Evolutionary conservation across 495 filamentous ascomycete genomes (phyloP).

Genomic region (Hyphodiscus hymeniophilus): DNA sequence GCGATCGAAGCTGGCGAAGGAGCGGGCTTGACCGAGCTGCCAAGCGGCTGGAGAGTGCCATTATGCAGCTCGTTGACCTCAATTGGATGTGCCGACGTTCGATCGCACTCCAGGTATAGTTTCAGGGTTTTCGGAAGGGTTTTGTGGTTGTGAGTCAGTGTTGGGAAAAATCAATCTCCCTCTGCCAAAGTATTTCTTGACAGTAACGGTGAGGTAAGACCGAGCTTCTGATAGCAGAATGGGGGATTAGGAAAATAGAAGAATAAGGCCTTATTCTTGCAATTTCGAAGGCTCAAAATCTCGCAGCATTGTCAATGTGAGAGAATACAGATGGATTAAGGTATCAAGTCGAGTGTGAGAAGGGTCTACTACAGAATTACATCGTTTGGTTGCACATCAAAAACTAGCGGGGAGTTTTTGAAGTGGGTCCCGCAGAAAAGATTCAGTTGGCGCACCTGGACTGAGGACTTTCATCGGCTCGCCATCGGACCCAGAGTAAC

Average conservation of each 20-base stretch:
- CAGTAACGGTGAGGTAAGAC: background rate
- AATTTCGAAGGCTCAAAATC: conserved; percentile 21
- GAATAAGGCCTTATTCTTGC: conserved; percentile 1
- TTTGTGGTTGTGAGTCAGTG: background rate
- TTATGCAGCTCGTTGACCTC: conserved; percentile 9
- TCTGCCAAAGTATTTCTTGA: background rate
- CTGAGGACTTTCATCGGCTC: no score
- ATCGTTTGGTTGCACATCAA: no score
- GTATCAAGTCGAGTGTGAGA: no score
- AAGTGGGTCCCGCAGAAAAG: no score
- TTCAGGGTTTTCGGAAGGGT: background rate
- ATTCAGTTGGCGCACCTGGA: no score
- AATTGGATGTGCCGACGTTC: conserved; percentile 6
- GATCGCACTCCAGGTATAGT: conserved; percentile 6
- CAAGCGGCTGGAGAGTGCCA: conserved; percentile 17
- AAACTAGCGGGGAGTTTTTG: no score
- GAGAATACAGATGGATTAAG: no score
- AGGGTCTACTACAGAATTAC: no score
- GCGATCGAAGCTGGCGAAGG: conserved; percentile 17
- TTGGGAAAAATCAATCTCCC: conserved; percentile 1
- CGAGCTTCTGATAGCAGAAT: conserved; percentile 3
- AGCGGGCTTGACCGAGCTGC: conserved; percentile 15
- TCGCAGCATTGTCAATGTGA: conserved; percentile 22
- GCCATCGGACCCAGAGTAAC: no score
- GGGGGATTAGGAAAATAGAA: background rate